Percentiles rank a stretch among this genome's conserved stretches.
Conservation (phyloP, 306 rosid genomes). For the Malus fusca region DNA sequence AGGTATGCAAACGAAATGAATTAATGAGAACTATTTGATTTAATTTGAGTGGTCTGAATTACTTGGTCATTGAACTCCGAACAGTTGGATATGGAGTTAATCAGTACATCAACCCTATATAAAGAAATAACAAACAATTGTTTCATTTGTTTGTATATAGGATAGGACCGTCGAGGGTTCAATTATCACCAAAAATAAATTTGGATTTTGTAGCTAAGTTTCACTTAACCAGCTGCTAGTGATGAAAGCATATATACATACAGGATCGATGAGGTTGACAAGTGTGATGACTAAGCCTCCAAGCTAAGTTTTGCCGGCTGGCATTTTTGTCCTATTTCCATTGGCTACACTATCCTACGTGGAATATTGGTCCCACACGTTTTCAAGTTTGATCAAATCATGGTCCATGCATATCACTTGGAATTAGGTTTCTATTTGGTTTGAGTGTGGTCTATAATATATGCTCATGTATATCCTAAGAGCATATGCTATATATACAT, state of each 20-base stretch:
- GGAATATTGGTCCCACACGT: constrained; percentile 25
- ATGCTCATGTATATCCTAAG: not conserved
- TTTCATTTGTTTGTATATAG: too few species aligned
- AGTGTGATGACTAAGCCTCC: constrained; percentile 13
- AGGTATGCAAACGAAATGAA: too few species aligned
- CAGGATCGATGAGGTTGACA: not conserved
- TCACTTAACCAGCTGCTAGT: not conserved
- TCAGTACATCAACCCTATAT: too few species aligned
- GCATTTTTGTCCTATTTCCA: constrained; percentile 27
- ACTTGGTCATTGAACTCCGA: too few species aligned
- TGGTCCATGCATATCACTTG: not conserved
- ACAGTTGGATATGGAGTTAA: too few species aligned
- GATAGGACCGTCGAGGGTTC: not conserved
- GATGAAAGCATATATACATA: not conserved
- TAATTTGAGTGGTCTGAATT: too few species aligned
- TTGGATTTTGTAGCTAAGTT: not conserved
- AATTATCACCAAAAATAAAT: not conserved
- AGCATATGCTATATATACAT: not conserved
- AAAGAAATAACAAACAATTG: too few species aligned
- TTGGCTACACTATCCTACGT: constrained; percentile 2
- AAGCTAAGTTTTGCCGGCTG: constrained; percentile 43
- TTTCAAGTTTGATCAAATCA: not conserved
- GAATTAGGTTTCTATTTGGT: not conserved
- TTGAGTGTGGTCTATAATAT: not conserved
- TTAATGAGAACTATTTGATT: too few species aligned